phyloP scores from a whole-genome alignment of 208 protist species.

The Wallacemonas sp. region DNA sequence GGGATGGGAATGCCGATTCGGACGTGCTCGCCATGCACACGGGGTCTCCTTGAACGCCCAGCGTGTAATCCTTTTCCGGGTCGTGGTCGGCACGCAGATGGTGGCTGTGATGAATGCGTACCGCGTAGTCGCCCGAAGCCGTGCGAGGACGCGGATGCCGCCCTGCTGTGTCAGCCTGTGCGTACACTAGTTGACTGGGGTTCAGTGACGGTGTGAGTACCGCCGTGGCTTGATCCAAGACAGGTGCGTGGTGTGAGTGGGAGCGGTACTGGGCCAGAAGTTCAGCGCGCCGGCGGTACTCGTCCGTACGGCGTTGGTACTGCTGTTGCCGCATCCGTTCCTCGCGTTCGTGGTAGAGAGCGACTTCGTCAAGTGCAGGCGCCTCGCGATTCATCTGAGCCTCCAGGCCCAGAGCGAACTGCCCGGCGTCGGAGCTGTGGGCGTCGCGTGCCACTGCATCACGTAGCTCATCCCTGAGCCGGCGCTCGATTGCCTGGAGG shows the following conservation, averaged over 20 bases:
- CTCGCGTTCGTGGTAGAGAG: background rate
- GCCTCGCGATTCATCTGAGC: background rate
- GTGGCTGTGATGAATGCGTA: slow-evolving; percentile 5
- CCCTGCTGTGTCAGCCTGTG: no score
- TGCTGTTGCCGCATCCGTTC: background rate
- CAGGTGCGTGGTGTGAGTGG: background rate
- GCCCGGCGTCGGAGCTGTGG: background rate
- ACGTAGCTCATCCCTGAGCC: background rate
- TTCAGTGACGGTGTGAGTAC: no score
- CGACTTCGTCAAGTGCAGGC: background rate
- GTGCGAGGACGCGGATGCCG: background rate
- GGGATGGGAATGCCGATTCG: no score
- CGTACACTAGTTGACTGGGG: no score
- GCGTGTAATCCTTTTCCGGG: background rate
- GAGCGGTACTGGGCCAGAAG: slow-evolving; percentile 1
- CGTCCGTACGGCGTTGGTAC: background rate
- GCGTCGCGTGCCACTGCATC: background rate
- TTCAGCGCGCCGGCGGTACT: background rate
- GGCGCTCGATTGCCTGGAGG: slow-evolving; percentile 1
- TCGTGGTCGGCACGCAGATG: background rate
- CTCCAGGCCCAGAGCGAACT: background rate
- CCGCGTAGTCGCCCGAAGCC: background rate
- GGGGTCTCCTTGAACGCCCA: background rate
- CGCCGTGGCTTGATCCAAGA: background rate
- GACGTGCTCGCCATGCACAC: background rate